Base-by-base conservation (phyloP, 2,329 filamentous ascomycete genomes). In the Rutstroemia sp. region DNA sequence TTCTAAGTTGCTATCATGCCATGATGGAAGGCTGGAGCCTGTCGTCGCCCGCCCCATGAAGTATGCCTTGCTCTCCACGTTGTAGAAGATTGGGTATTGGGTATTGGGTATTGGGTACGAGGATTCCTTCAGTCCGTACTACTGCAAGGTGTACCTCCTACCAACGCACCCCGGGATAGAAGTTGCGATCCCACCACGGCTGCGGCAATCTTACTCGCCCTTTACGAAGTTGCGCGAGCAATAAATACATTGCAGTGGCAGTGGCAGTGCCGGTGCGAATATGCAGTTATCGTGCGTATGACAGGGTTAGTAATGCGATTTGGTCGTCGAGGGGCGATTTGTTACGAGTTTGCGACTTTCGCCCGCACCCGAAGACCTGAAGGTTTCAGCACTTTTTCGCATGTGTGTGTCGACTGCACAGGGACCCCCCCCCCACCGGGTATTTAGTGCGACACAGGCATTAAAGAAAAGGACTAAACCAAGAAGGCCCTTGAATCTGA, bases 181-280 rank as follows among this genome's bases (percentile, higher is more conserved):
- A 34, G 30, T 12, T 34, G 30, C 30, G 10, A 34, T 34, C 30
- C 30, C 30, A 34, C 12, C 3, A 2, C 10, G 30, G 30, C 12
- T 34, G 30, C 14, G 10, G 17, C 17, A 36, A 8, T 25, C 39
- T 52, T 45, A 34, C n/a, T 45, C 50, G 50, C 23, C 23, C 39
- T n/a, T 27, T 17, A 14, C 17, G 30, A 34, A 34, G 30, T 34
- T 34, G 30, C 30, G 30, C 17, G 16, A 27, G 5, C 5, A 1
- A 4, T 2, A 38, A 14, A 12, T 27, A 27, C 25, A 27, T 27
- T 27, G 25, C 25, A 27, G 25, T 48, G 51, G 44, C 30, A 17
- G 51, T 54, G 51, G 51, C 44, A 54, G 51, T 54, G 51, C 47
- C 42, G 19, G 25, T 25, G 21, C 10, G 30, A 48, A 47, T 21